Evolutionary conservation across 75 land plant species (phyloP).

Genomic region (Pinus albicaulis): DNA sequence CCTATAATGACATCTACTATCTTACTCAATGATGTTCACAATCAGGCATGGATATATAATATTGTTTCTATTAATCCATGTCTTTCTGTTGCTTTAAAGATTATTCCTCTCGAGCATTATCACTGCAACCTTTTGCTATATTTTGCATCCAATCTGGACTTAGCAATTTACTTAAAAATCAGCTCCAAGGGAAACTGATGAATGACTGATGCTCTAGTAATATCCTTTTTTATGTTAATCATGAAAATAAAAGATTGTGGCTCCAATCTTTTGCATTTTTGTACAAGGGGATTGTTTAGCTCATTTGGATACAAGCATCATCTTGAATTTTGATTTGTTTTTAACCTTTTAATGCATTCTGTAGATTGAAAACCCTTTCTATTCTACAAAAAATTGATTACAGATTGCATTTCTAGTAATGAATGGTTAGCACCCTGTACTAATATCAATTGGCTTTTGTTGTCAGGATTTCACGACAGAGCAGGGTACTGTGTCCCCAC

Average conservation of each 20-base stretch:
- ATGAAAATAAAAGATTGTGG: background rate
- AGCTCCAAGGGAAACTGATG: background rate
- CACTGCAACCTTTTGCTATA: background rate
- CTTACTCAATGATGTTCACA: too few species aligned
- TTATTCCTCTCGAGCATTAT: background rate
- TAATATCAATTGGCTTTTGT: background rate
- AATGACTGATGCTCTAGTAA: constrained; percentile 3
- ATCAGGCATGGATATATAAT: too few species aligned
- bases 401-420: background rate
- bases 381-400: background rate
- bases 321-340: background rate
- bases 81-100: background rate
- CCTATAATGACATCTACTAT: too few species aligned
- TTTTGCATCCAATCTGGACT: background rate
- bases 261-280: background rate
- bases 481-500: constrained; percentile 53
- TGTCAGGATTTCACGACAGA: constrained; percentile 74
- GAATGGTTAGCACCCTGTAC: background rate
- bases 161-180: background rate
- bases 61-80: too few species aligned
- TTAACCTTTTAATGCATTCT: background rate
- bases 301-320: background rate
- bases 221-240: background rate
- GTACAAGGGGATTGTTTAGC: background rate
- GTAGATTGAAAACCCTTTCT: background rate